These are phyloP conservation scores for Fusarium nurragi DNA, from an alignment of 2,329 filamentous ascomycete species.

Conservation along the genomic window DNA sequence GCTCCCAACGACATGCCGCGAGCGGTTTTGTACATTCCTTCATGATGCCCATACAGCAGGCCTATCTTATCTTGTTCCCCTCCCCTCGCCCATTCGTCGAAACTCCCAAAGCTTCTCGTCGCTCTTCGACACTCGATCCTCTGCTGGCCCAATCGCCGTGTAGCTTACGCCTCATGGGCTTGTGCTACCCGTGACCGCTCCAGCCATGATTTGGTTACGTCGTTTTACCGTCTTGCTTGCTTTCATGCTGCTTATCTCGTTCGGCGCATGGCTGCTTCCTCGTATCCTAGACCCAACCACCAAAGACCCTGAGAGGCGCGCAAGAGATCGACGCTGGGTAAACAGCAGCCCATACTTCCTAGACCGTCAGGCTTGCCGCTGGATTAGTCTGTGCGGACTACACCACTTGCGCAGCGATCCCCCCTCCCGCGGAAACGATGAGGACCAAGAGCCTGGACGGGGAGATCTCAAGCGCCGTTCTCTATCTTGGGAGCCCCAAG, in stretches of 20 bases:
- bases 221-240: slow-evolving; percentile 53
- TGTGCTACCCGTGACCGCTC: slow-evolving; percentile 3
- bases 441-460: slow-evolving; percentile 47
- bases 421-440: slow-evolving; percentile 51
- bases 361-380: slow-evolving; percentile 80
- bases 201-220: slow-evolving; percentile 59
- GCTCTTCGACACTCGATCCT: slow-evolving; percentile 16
- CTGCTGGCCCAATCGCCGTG: background rate
- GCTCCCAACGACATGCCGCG: slow-evolving; percentile 38
- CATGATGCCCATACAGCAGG: slow-evolving; percentile 47
- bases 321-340: slow-evolving; percentile 74
- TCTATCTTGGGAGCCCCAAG: slow-evolving; percentile 43
- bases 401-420: slow-evolving; percentile 73
- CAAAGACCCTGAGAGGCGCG: slow-evolving; percentile 68
- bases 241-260: slow-evolving; percentile 56
- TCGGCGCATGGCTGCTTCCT: slow-evolving; percentile 62
- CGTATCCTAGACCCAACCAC: slow-evolving; percentile 69
- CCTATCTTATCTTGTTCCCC: slow-evolving; percentile 28
- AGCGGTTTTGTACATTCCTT: slow-evolving; percentile 41
- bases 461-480: slow-evolving; percentile 44
- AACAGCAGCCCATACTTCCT: slow-evolving; percentile 76
- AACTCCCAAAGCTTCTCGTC: slow-evolving; percentile 3
- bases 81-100: slow-evolving; percentile 8
- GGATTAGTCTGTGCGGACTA: slow-evolving; percentile 82
- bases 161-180: slow-evolving; percentile 9